Conservation (phyloP, 2,329 filamentous ascomycete species). For the Ophiocordyceps australis region DNA sequence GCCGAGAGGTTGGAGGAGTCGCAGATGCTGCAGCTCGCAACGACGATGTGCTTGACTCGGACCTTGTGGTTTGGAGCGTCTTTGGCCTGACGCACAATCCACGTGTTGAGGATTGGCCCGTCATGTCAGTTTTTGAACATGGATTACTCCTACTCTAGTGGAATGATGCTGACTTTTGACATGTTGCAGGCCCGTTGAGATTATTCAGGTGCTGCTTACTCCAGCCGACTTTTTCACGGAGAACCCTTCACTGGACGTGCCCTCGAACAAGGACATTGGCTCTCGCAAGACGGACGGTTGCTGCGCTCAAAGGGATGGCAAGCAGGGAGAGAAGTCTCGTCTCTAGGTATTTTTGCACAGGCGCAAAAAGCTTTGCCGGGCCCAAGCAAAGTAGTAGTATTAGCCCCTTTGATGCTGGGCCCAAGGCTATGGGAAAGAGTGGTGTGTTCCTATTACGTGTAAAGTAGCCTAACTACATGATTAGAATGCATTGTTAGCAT, state of each 20-base stretch:
- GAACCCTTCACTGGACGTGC: conserved; percentile 27
- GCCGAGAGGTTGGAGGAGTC: conserved; percentile 11
- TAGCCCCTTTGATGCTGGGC: too few relatives aligned
- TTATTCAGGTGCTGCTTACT: conserved; percentile 22
- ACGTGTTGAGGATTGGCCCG: conserved; percentile 47
- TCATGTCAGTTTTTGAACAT: conserved; percentile 28
- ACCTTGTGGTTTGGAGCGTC: conserved; percentile 38
- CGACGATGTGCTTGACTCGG: conserved; percentile 28
- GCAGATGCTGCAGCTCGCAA: conserved; percentile 19
- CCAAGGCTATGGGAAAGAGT: too few relatives aligned
- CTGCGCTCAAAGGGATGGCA: not conserved
- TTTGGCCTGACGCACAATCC: conserved; percentile 49
- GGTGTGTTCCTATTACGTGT: too few relatives aligned
- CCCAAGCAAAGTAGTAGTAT: too few relatives aligned
- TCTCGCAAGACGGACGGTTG: conserved; percentile 2
- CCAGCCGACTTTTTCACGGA: conserved; percentile 28
- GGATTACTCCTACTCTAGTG: not conserved
- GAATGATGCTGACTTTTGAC: not conserved
- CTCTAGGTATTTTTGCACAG: too few relatives aligned
- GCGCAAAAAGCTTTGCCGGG: too few relatives aligned
- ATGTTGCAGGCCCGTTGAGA: conserved; percentile 32
- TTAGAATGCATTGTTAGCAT: too few relatives aligned
- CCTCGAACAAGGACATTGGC: conserved; percentile 12
- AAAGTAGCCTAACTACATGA: too few relatives aligned
- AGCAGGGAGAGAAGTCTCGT: not conserved